A percentile compares a stretch with the other conserved stretches of the same genome.
These are phyloP conservation scores for Helicocarpus griseus DNA, from an alignment of 2,329 filamentous ascomycete genomes.

Conservation along the genomic window DNA sequence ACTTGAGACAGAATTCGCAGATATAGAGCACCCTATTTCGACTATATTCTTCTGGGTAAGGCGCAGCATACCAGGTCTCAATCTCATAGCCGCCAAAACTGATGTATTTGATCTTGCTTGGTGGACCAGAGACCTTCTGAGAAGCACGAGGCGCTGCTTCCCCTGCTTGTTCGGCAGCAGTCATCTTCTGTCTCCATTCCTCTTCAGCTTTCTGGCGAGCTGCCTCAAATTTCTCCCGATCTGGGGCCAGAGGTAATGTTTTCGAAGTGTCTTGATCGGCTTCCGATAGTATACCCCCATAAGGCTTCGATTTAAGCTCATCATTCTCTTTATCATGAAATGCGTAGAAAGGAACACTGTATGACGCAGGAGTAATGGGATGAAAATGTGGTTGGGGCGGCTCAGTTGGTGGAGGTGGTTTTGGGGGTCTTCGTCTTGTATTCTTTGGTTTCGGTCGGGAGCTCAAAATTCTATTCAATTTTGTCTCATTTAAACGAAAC, in stretches of 20 bases:
- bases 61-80: slow-evolving; percentile 97
- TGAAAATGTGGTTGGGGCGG: slow-evolving; percentile 47
- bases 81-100: slow-evolving; percentile 97
- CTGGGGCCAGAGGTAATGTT: slow-evolving; percentile 69
- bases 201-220: slow-evolving; percentile 87
- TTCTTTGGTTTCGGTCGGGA: slow-evolving; percentile 49
- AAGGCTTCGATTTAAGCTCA: slow-evolving; percentile 84
- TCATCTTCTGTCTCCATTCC: slow-evolving; percentile 66
- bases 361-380: slow-evolving; percentile 51
- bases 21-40: slow-evolving; percentile 95
- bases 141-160: slow-evolving; percentile 54
- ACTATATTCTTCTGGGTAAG: slow-evolving; percentile 97
- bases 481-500: slow-evolving; percentile 48
- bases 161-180: slow-evolving; percentile 53
- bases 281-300: slow-evolving; percentile 85
- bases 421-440: slow-evolving; percentile 36
- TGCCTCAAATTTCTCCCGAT: slow-evolving; percentile 79
- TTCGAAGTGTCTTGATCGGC: slow-evolving; percentile 82
- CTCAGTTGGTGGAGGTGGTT: slow-evolving; percentile 30
- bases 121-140: slow-evolving; percentile 70
- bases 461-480: slow-evolving; percentile 52
- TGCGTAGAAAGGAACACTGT: slow-evolving; percentile 73
- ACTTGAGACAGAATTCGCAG: slow-evolving; percentile 97
- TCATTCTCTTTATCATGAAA: slow-evolving; percentile 85
- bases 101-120: slow-evolving; percentile 97